Evolutionary conservation across 345 rosid genomes (phyloP).

Genomic region (Eutrema heterophyllum): DNA sequence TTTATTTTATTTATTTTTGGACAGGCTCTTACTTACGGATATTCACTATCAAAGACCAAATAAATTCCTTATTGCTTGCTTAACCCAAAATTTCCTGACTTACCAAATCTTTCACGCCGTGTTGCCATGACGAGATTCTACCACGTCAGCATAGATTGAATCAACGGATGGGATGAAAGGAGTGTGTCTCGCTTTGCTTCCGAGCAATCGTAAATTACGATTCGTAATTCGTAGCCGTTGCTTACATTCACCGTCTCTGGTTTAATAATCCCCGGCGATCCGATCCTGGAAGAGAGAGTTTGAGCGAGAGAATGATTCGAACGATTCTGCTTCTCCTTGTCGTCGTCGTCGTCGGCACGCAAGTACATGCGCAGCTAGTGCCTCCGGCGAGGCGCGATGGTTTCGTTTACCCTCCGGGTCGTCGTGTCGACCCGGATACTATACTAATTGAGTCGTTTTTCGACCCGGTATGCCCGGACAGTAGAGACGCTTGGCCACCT

Average conservation of each 20-base stretch:
- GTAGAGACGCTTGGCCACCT: constrained; percentile 31
- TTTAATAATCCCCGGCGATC: not conserved
- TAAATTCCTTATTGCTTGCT: not conserved
- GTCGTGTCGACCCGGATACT: constrained; percentile 23
- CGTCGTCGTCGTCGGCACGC: not conserved
- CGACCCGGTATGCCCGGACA: constrained; percentile 33
- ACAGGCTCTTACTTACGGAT: not conserved
- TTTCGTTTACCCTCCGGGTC: constrained; percentile 25
- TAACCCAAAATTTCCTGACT: not conserved
- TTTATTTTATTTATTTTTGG: not conserved
- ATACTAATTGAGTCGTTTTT: constrained; percentile 27
- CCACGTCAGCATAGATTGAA: constrained; percentile 6
- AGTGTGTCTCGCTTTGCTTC: constrained; percentile 11
- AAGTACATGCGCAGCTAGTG: constrained; percentile 9
- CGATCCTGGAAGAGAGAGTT: not conserved
- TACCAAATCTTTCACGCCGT: not conserved
- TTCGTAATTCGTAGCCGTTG: too few species aligned
- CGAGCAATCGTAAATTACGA: constrained; percentile 18
- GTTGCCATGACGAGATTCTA: not conserved
- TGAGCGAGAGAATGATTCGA: constrained; percentile 19
- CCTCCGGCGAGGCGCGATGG: constrained; percentile 33
- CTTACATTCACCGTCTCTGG: not conserved
- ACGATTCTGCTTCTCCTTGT: not conserved
- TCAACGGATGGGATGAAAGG: constrained; percentile 1
- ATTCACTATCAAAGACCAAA: not conserved